phyloP scores from a whole-genome alignment of 2,329 filamentous ascomycete species.

The Pseudogymnoascus sp. region DNA sequence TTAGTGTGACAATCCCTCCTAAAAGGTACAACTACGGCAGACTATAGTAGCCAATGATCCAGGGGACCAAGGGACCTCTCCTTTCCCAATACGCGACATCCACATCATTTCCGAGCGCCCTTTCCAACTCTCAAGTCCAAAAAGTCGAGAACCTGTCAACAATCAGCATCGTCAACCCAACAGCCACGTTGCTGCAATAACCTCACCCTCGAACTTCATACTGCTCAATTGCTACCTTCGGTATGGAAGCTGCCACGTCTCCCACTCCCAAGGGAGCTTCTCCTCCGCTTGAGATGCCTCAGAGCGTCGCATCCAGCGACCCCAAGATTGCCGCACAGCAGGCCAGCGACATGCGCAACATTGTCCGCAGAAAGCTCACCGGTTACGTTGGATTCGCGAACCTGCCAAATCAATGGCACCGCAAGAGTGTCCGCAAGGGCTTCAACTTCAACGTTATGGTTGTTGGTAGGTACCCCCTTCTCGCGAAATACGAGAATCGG shows the following conservation, averaged over 20 bases:
- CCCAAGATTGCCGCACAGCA: conserved; percentile 31
- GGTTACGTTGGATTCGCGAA: conserved; percentile 99
- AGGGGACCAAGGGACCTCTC: conserved; percentile 8
- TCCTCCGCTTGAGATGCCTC: conserved; percentile 22
- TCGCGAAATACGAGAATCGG: not conserved
- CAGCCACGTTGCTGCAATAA: not conserved
- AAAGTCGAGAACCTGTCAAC: not conserved
- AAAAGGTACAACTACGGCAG: not conserved
- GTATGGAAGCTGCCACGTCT: not conserved
- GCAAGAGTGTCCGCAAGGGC: conserved; percentile 98
- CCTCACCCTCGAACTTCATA: conserved; percentile 3
- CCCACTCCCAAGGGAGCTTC: not conserved
- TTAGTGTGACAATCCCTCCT: not conserved
- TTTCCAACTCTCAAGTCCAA: conserved; percentile 7
- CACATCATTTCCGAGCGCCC: conserved; percentile 8
- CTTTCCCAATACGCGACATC: conserved; percentile 7
- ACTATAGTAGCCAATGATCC: not conserved
- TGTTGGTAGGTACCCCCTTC: conserved; percentile 66
- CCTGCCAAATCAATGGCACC: conserved; percentile 98
- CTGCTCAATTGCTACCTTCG: conserved; percentile 4
- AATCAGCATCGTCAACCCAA: not conserved
- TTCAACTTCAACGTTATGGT: conserved; percentile 99
- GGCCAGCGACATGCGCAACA: conserved; percentile 52
- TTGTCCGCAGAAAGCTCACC: conserved; percentile 95
- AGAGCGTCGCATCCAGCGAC: conserved; percentile 29